A percentile compares a stretch with the other conserved stretches of the same genome.
These are phyloP conservation scores for Chlamydomonas urium DNA, from an alignment of 139 green algal genomes.

Conservation along the genomic window DNA sequence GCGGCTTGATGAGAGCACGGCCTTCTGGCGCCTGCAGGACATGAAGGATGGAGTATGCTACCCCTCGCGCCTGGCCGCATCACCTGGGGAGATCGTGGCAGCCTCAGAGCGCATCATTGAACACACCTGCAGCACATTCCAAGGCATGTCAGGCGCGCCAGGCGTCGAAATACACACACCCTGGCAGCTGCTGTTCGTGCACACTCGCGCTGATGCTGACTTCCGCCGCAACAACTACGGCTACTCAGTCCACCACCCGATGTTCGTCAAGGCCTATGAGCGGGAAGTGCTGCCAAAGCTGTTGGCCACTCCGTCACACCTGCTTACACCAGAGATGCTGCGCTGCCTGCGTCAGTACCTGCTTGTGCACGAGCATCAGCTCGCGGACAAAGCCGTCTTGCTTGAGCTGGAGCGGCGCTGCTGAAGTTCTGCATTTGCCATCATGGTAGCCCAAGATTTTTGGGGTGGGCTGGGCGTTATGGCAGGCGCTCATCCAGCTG, in stretches of 20 bases:
- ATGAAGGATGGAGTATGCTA: slow-evolving; percentile 11
- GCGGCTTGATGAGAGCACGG: neutral
- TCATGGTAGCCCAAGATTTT: too few relatives aligned
- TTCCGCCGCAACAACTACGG: slow-evolving; percentile 23
- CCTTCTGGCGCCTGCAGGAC: neutral
- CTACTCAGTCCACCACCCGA: slow-evolving; percentile 16
- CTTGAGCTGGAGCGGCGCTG: neutral
- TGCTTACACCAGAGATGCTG: slow-evolving; percentile 9
- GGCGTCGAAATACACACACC: slow-evolving; percentile 7
- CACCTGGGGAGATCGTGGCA: neutral
- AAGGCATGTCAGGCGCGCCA: slow-evolving; percentile 13
- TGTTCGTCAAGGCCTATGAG: slow-evolving; percentile 21
- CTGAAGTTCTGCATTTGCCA: too few relatives aligned
- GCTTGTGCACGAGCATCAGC: slow-evolving; percentile 5
- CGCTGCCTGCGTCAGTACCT: slow-evolving; percentile 18
- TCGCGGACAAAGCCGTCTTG: neutral
- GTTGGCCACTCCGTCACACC: slow-evolving; percentile 9
- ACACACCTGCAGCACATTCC: slow-evolving; percentile 23
- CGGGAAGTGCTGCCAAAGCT: slow-evolving; percentile 20
- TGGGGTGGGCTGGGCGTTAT: too few relatives aligned
- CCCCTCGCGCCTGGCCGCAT: slow-evolving; percentile 10
- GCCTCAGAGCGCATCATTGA: slow-evolving; percentile 17
- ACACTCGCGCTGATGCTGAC: slow-evolving; percentile 13
- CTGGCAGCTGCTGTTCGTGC: slow-evolving; percentile 22
- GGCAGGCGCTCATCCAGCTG: too few relatives aligned